These are phyloP conservation scores for Malassezia yamatoensis DNA, from an alignment of 1,284 basidiomycete genomes.

Conservation along the genomic window DNA sequence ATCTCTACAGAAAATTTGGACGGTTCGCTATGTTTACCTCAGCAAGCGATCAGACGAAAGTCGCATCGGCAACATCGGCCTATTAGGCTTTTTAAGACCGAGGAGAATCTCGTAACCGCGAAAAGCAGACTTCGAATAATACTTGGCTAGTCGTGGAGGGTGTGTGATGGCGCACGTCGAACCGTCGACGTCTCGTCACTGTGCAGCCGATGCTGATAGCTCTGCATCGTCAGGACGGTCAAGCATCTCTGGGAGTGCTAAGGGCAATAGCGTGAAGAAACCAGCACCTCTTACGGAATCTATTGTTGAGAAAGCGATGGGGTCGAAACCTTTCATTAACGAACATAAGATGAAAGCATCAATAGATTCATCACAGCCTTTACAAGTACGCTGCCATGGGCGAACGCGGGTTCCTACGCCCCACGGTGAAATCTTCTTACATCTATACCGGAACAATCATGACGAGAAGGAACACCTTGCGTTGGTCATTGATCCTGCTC, in stretches of 20 bases:
- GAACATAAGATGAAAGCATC: not conserved
- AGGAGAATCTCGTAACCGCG: too few species aligned
- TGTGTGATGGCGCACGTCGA: too few species aligned
- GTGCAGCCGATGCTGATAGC: too few species aligned
- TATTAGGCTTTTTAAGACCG: too few species aligned
- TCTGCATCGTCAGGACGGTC: too few species aligned
- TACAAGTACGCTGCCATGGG: conserved; percentile 71
- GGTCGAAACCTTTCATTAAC: not conserved
- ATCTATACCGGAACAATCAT: conserved; percentile 78
- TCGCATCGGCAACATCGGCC: too few species aligned
- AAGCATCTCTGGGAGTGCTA: too few species aligned
- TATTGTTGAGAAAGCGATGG: not conserved
- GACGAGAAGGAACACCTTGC: conserved; percentile 94
- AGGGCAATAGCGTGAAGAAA: too few species aligned
- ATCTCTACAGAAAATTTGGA: conserved; percentile 1
- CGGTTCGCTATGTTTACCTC: not conserved
- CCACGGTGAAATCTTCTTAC: conserved; percentile 83
- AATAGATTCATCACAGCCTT: conserved; percentile 24
- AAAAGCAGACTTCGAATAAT: too few species aligned
- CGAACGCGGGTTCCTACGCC: conserved; percentile 93
- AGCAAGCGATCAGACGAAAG: not conserved
- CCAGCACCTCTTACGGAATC: not conserved
- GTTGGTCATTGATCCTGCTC: conserved; percentile 67
- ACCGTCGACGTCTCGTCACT: too few species aligned
- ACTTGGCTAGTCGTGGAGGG: too few species aligned